Evolutionary conservation across 1,284 basidiomycete genomes (phyloP).

Genomic region (Moesziomyces parantarcticus): DNA sequence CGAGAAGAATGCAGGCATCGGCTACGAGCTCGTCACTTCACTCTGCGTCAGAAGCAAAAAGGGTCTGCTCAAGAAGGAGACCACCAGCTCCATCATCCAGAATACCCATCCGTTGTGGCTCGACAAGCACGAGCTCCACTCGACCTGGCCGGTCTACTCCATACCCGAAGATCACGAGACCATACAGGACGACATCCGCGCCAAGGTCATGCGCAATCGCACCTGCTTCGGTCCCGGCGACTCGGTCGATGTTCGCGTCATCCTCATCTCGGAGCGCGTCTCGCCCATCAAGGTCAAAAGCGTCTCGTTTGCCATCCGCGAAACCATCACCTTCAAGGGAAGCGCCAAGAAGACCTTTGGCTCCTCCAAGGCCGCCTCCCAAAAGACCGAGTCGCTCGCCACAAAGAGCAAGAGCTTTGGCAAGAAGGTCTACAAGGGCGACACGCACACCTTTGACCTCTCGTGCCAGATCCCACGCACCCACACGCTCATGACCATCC

Average conservation of each 20-base stretch:
- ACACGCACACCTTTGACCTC: constrained; percentile 61
- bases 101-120: constrained; percentile 58
- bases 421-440: constrained; percentile 65
- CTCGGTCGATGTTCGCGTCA: constrained; percentile 50
- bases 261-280: constrained; percentile 51
- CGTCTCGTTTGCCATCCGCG: constrained; percentile 55
- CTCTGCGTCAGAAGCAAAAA: constrained; percentile 59
- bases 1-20: constrained; percentile 62
- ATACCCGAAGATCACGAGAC: constrained; percentile 52
- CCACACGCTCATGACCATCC: constrained; percentile 62
- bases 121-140: constrained; percentile 67
- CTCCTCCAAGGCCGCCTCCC: constrained; percentile 42
- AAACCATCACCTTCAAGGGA: constrained; percentile 63
- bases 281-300: constrained; percentile 60
- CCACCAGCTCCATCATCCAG: constrained; percentile 56
- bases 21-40: constrained; percentile 63
- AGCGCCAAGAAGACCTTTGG: constrained; percentile 40
- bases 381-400: constrained; percentile 54
- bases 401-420: constrained; percentile 56
- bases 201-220: constrained; percentile 54
- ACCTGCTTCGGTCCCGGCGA: constrained; percentile 61
- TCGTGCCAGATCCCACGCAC: constrained; percentile 54
- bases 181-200: constrained; percentile 46
- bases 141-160: constrained; percentile 63
- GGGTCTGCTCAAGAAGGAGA: constrained; percentile 52